A percentile compares a stretch with the other conserved stretches of the same genome.
Conservation (phyloP, 192 early-diverging fungal genomes). For the Linnemannia schmuckeri region DNA sequence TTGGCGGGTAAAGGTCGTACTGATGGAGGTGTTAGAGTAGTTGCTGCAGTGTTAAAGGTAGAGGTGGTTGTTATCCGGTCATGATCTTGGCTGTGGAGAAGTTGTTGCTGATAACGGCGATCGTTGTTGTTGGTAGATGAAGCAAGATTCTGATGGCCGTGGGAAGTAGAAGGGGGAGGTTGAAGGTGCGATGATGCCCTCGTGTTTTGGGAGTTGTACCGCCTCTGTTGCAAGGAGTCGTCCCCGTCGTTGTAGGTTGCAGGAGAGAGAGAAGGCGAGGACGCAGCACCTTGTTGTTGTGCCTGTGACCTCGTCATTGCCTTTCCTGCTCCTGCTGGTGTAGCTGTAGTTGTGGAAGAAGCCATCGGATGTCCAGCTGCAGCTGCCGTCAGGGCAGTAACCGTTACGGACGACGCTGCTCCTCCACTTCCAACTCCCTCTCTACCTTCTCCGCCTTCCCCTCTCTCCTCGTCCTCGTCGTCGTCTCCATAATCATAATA, state of each 20-base stretch:
- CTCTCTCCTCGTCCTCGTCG: neutral
- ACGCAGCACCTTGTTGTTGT: neutral
- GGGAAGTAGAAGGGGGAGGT: neutral
- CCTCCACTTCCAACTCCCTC: neutral
- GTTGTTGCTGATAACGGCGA: neutral
- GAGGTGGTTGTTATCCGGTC: slow-evolving; percentile 1
- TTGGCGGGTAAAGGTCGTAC: neutral
- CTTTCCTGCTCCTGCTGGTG: neutral
- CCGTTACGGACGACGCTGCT: neutral
- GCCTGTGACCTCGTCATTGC: neutral
- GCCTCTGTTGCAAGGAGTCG: neutral
- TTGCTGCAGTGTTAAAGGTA: neutral
- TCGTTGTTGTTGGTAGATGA: neutral
- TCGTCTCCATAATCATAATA: neutral
- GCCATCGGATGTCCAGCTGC: no score
- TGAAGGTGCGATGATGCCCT: neutral
- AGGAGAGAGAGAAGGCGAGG: neutral
- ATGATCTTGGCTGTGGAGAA: neutral
- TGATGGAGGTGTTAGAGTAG: neutral
- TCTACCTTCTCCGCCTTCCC: no score
- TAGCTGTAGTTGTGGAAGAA: neutral
- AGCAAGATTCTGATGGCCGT: slow-evolving; percentile 1
- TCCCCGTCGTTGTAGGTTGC: neutral
- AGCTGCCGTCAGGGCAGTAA: neutral
- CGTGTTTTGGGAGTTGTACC: neutral